Base-by-base conservation (phyloP, 345 rosid species). In the Gossypium turneri region DNA sequence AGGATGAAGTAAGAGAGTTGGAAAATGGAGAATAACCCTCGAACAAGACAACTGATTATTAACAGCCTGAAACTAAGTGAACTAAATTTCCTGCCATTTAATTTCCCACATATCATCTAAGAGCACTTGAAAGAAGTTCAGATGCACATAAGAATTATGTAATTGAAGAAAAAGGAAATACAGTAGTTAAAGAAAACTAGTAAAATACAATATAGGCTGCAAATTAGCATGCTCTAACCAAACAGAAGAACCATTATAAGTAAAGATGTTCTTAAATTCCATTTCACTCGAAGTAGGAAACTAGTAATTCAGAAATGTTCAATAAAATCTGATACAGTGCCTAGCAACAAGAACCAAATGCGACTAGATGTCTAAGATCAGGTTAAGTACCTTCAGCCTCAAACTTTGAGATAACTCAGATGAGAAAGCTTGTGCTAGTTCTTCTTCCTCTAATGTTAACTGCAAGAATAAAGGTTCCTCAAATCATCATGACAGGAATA, bases 401-500 rank as follows among this genome's bases (percentile, higher is more conserved):
- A 90, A 87, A 80, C 85, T 86, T 81, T 86, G 91, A 69, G 94
- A 86, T 70, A 82, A 84, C 80, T 89, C 92, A 60, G 97, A 86
- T 19, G 90, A 88, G 81, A 96, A 77, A 57, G 94, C 86, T 80
- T 88, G 91, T 74, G 84, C 71, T 81, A 96, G 82, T 78, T 93
- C 98, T 76, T 96, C 97, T 79, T 92, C 92, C 81, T 93, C 99
- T 81, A 90, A 74, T 13, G 92, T 86, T 72, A 93, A 86, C 99
- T 95, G 86, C 80, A 86, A 76, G 58, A 73, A 81, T 44, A 81
- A 12, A 74, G 56, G 38, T 13, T 52, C 16, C n/a, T 62, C 75
- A 41, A 66, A 64, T 72, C 43, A 75, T 55, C 43, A 67, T 56
- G 55, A 56, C 27, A 56, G 3, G 48, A 22, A 27, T 53, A 8